Percentiles rank a stretch among this genome's conserved stretches.
phyloP scores from a whole-genome alignment of 371 early-diverging fungal species.

The Syncephalastrum contaminatum region DNA sequence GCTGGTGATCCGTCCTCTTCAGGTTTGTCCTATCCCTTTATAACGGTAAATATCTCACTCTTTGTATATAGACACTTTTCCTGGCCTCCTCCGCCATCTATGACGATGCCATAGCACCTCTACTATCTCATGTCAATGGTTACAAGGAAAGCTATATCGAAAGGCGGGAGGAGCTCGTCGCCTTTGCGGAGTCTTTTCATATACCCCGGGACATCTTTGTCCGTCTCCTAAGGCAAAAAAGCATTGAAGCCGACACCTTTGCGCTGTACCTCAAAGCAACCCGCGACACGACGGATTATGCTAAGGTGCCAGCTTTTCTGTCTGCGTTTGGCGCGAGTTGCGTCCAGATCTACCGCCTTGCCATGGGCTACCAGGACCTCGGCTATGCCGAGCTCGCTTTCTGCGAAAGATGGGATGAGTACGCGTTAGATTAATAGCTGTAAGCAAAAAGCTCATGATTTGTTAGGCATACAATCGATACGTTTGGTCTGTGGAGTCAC shows the following conservation, averaged over 20 bases:
- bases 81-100: slow-evolving; percentile 38
- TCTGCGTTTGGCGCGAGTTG: slow-evolving; percentile 35
- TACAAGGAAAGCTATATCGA: slow-evolving; percentile 14
- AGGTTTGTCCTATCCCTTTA: slow-evolving; percentile 22
- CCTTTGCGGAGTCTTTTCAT: slow-evolving; percentile 30
- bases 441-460: neutral
- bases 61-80: slow-evolving; percentile 31
- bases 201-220: slow-evolving; percentile 26
- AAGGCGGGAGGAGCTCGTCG: slow-evolving; percentile 27
- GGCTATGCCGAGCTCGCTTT: slow-evolving; percentile 31
- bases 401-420: slow-evolving; percentile 48
- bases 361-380: slow-evolving; percentile 30
- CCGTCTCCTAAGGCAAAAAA: slow-evolving; percentile 50
- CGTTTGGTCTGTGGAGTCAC: slow-evolving; percentile 36
- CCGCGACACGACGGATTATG: slow-evolving; percentile 9
- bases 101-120: slow-evolving; percentile 10
- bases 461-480: slow-evolving; percentile 34
- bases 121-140: neutral
- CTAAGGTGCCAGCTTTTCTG: slow-evolving; percentile 29
- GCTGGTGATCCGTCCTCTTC: slow-evolving; percentile 39
- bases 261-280: slow-evolving; percentile 37
- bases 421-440: slow-evolving; percentile 3
- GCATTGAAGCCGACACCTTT: slow-evolving; percentile 57
- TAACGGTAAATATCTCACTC: neutral
- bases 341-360: slow-evolving; percentile 35